A percentile compares a stretch with the other conserved stretches of the same genome.
phyloP scores from a whole-genome alignment of 192 early-diverging fungal genomes.

The Linnemannia hyalina region DNA sequence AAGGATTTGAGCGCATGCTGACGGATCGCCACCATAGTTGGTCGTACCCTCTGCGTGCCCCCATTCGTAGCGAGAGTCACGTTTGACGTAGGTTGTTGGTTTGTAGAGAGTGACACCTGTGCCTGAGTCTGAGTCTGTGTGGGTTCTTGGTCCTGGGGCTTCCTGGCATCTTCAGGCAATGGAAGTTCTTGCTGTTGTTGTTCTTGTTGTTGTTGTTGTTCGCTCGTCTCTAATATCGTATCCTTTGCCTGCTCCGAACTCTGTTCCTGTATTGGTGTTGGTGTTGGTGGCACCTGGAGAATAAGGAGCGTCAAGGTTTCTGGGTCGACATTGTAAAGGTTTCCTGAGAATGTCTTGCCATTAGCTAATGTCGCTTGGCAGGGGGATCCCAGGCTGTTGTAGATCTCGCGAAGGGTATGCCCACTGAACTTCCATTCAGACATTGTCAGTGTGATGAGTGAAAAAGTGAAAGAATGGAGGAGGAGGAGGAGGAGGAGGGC shows the following conservation, averaged over 20 bases:
- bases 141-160: background rate
- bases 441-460: background rate
- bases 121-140: background rate
- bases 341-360: conserved; percentile 32
- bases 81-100: background rate
- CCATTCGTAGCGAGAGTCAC: background rate
- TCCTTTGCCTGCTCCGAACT: background rate
- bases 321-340: conserved; percentile 55
- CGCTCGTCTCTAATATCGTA: background rate
- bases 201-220: background rate
- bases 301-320: conserved; percentile 43
- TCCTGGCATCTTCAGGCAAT: background rate
- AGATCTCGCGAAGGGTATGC: conserved; percentile 24
- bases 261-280: background rate
- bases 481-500: background rate
- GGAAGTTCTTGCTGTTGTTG: background rate
- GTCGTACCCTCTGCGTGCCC: background rate
- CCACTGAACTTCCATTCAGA: conserved; percentile 35
- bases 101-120: background rate
- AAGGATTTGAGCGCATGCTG: conserved; percentile 28
- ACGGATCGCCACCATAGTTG: conserved; percentile 28
- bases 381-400: conserved; percentile 21
- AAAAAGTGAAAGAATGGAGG: background rate
- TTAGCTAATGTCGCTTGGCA: conserved; percentile 31
- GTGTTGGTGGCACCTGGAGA: background rate